Evolutionary conservation across 1,139 yeast species (phyloP).

Genomic region (Geotrichum carabidarum): DNA sequence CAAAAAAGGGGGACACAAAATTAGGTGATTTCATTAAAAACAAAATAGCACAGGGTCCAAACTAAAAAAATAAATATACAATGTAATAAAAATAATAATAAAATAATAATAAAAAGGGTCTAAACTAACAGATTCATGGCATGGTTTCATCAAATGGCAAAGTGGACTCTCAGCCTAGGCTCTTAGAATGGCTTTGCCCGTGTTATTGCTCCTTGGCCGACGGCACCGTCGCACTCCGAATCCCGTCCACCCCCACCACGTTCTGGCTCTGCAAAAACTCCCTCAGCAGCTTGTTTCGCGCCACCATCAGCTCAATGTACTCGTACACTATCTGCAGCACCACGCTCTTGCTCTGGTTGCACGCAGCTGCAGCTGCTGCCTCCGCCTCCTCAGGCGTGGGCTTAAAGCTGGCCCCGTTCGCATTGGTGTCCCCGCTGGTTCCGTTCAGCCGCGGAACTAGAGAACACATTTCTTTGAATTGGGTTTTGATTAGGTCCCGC

Average conservation of each 20-base stretch:
- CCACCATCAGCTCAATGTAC: slow-evolving; percentile 31
- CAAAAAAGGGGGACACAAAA: too few relatives aligned
- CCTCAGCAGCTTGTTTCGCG: slow-evolving; percentile 21
- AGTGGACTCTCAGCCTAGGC: background rate
- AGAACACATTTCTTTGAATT: slow-evolving; percentile 38
- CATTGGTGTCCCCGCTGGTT: slow-evolving; percentile 12
- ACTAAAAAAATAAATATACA: too few relatives aligned
- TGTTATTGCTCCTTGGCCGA: background rate
- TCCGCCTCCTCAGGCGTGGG: background rate
- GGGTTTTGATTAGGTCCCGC: slow-evolving; percentile 58
- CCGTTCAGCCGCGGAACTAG: slow-evolving; percentile 36
- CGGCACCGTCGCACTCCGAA: background rate
- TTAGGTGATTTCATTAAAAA: too few relatives aligned
- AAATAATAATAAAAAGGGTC: too few relatives aligned
- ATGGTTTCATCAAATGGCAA: background rate
- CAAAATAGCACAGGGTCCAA: too few relatives aligned
- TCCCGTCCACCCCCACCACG: background rate
- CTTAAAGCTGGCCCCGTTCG: background rate
- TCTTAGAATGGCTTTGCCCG: background rate
- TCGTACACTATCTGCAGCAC: slow-evolving; percentile 37
- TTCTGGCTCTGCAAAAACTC: background rate
- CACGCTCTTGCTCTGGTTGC: slow-evolving; percentile 35
- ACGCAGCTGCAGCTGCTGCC: background rate
- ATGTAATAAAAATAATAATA: too few relatives aligned
- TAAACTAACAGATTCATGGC: too few relatives aligned